These are phyloP conservation scores for Irineochytrium annulatum DNA, from an alignment of 192 early-diverging fungal species.

Conservation along the genomic window DNA sequence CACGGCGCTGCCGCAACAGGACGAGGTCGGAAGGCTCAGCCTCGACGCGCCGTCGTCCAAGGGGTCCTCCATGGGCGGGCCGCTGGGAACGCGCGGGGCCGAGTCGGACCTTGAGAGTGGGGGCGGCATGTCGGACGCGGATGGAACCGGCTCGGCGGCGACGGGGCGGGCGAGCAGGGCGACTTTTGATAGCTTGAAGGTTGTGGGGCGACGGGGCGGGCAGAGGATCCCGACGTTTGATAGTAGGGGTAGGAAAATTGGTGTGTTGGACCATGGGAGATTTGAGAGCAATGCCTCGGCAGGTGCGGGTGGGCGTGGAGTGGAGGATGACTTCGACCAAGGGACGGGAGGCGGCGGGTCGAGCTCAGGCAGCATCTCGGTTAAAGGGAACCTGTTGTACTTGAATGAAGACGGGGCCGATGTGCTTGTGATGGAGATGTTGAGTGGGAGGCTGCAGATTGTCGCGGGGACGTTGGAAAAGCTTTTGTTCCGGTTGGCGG, in stretches of 20 bases:
- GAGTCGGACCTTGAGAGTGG: too few species aligned
- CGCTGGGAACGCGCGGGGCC: too few species aligned
- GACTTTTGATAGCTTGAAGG: constrained; percentile 2
- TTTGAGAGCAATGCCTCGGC: constrained; percentile 13
- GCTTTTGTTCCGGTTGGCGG: constrained; percentile 55
- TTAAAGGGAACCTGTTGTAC: constrained; percentile 36
- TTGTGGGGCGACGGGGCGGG: background rate
- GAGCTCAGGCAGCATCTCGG: constrained; percentile 12
- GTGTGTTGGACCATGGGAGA: constrained; percentile 25
- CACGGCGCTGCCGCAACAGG: constrained; percentile 1
- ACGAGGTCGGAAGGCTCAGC: too few species aligned
- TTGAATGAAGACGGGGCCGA: constrained; percentile 51
- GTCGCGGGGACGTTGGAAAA: constrained; percentile 62
- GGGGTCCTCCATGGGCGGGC: too few species aligned
- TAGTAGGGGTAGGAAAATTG: constrained; percentile 28
- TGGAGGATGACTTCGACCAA: too few species aligned
- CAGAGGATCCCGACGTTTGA: constrained; percentile 34
- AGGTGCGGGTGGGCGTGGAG: background rate
- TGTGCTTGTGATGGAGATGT: constrained; percentile 58
- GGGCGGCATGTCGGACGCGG: too few species aligned
- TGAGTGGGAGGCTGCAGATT: constrained; percentile 47
- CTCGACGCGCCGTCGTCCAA: too few species aligned
- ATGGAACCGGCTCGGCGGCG: background rate
- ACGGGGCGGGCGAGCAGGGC: background rate
- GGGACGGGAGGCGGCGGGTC: background rate